Evolutionary conservation across 2,329 filamentous ascomycete genomes (phyloP).

Genomic region (Talaromyces sp.): DNA sequence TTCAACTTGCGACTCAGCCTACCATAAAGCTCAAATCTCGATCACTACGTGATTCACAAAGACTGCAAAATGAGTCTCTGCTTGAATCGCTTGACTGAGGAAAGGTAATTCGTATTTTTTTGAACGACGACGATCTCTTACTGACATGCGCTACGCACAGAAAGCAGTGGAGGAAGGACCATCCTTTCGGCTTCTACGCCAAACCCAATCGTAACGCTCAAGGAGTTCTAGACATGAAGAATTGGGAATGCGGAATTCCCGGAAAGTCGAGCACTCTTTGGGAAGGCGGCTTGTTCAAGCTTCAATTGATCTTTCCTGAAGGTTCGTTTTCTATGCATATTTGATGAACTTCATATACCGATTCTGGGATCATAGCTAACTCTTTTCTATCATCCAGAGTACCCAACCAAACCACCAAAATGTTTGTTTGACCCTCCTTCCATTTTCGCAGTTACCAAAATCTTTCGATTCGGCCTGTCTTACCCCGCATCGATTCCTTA

Average conservation of each 20-base stretch:
- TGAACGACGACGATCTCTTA: not conserved
- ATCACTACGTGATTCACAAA: not conserved
- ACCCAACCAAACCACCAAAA: constrained; percentile 97
- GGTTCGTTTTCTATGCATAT: constrained; percentile 55
- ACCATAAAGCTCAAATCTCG: not conserved
- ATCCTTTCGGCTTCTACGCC: constrained; percentile 96
- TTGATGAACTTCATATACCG: not conserved
- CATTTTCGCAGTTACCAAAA: not conserved
- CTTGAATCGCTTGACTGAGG: constrained; percentile 17
- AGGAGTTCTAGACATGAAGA: constrained; percentile 85
- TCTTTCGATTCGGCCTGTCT: not conserved
- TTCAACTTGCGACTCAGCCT: not conserved
- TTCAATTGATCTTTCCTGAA: constrained; percentile 89
- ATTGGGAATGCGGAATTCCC: constrained; percentile 94
- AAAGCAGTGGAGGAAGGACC: constrained; percentile 94
- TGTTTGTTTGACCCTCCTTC: constrained; percentile 59
- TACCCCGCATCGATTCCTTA: not conserved
- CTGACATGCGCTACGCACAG: constrained; percentile 46
- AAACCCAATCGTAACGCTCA: constrained; percentile 75
- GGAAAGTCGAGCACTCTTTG: constrained; percentile 96
- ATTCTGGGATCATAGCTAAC: constrained; percentile 16
- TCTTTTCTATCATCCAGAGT: constrained; percentile 59
- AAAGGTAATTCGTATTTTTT: constrained; percentile 7
- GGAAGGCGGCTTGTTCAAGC: constrained; percentile 96
- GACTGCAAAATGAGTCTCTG: constrained; percentile 14